Base-by-base conservation (phyloP, 192 early-diverging fungal genomes). In the Backusella australiensis region DNA sequence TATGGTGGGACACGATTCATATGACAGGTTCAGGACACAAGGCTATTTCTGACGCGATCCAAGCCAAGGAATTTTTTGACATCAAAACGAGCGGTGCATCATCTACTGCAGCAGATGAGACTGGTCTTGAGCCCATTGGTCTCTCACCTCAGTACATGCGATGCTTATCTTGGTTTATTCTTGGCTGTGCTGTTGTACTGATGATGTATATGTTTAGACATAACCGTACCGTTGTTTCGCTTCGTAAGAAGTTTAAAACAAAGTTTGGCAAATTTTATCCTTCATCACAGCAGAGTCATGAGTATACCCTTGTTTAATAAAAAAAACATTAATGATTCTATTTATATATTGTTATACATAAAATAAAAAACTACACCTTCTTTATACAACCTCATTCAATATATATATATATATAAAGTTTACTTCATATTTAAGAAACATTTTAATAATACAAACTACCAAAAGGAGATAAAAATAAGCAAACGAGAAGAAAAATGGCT, bases 1-100 rank as follows among this genome's bases (percentile, higher is more conserved):
- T 83, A 23, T 83, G 82, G 82, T 83, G 79, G 78, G 82, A 83
- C 41, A 26, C 41, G 0, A 41, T 77, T 46, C 82, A 83, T 73
- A 32, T 80, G 41, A 83, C 82, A 35, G 82, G 82, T 38, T 79
- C 70, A 32, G 76, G 76, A 6, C 76, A 77, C 32, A 44, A 56
- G 34, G 26, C 76, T 15, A 77, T 77, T 29, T 44, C 76, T 7
- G 32, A 71, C 19, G 34, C 69, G 4, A 44, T 77, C n/a, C n/a
- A 35, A 21, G 7, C 69, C 0, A 66, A 32, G 19, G 44, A 49
- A 6, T n/a, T 49, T 23, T 71, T 71, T 44, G 39, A 34, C 14
- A 46, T 71, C 14, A 71, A 71, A 39, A 6, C 29, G 9, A 38
- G 6, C 21, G 21, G 8, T 56, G 21, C 8, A 15, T 32, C 32